Base-by-base conservation (phyloP, 352 stramenopile genomes). In the Phytophthora meadii region DNA sequence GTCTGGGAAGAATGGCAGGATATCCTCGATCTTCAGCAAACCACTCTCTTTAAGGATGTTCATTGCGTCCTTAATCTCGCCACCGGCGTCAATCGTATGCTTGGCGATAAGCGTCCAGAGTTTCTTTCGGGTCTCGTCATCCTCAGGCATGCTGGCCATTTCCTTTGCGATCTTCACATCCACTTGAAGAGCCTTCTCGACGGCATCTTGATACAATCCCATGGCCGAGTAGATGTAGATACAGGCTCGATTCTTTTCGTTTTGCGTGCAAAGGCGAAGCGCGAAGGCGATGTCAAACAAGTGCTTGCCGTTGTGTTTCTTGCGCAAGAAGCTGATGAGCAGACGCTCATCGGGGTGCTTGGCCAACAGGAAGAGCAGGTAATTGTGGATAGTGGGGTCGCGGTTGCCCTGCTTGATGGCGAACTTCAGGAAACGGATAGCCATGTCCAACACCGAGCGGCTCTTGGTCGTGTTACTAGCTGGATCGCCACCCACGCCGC, bases 221-320 rank as follows among this genome's bases (percentile, higher is more conserved):
- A 98, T 97, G 15, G 89, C 88, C 12, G 90, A 96, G 72, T 98
- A 98, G 45, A 98, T 97, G 74, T 97, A 96, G 44, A 98, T 97
- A 70, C 90, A 97, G 19, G 93, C 92, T 49, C 87, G 89, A 54
- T 95, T 96, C 74, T 97, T 95, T 49, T 96, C 88, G 51, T 97
- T 91, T 61, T 98, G 88, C 10, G 87, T 97, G 68, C 93, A 98
- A 28, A 98, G 69, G 14, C 91, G 88, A 25, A 98, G 61, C 17
- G 93, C 93, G 67, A 98, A 98, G 49, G 89, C 91, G 54, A 97
- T 92, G 63, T 98, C 92, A 54, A 97, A 97, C 36, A 96, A 44
- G 40, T 93, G 87, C 61, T 92, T 89, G 54, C 83, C 88, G 45
- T 87, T 88, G 72, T 94, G 87, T 57, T 88, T 95, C 65, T 96